These are phyloP conservation scores for Cercospora brassicicola DNA, from an alignment of 2,329 filamentous ascomycete genomes.

Conservation along the genomic window DNA sequence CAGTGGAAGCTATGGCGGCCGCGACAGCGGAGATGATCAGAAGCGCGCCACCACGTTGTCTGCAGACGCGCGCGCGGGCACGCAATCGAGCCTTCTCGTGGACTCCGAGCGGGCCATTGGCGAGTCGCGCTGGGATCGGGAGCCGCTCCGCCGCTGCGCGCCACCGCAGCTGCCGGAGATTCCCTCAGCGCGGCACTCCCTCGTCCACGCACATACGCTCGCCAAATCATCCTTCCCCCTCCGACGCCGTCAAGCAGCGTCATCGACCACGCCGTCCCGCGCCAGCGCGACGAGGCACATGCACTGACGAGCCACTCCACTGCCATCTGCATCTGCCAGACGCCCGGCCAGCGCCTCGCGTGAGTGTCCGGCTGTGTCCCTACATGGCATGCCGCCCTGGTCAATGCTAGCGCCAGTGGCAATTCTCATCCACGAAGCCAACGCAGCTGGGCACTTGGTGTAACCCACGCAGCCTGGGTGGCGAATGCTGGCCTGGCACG, in stretches of 20 bases:
- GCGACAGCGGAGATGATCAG: neutral
- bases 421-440: neutral
- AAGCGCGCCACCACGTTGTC: conserved; percentile 1
- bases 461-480: neutral
- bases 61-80: neutral
- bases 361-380: neutral
- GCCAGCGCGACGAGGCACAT: neutral
- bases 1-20: neutral
- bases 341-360: neutral
- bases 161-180: neutral
- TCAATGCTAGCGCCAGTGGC: neutral
- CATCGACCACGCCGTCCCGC: neutral
- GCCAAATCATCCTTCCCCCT: neutral
- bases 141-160: neutral
- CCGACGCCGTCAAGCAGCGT: neutral
- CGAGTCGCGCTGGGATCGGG: neutral
- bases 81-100: conserved; percentile 15
- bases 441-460: neutral
- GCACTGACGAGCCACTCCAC: neutral
- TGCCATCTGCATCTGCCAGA: neutral
- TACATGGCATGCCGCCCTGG: neutral
- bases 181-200: neutral
- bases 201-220: neutral
- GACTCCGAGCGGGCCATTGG: conserved; percentile 14
- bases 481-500: neutral